Base-by-base conservation (phyloP, 805 yeast species). In the Candida maesae region DNA sequence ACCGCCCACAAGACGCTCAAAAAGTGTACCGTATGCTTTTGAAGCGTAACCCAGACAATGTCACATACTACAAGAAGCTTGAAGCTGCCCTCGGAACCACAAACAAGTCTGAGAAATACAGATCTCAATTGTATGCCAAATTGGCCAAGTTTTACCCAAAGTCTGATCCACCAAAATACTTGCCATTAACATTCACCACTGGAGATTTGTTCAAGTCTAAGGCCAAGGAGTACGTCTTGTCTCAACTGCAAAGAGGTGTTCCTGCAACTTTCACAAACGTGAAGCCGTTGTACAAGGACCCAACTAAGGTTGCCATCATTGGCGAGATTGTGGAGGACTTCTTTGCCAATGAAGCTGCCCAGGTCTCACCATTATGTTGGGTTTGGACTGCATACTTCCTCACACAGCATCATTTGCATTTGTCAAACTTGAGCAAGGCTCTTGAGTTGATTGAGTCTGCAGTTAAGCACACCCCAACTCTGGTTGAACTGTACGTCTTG, bases 231-330 rank as follows among this genome's bases (percentile, higher is more conserved):
- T 93, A 89, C 59, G 63, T 90, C 34, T 44, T 73, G 5, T 61
- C 70, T 4, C 85, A 82, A 56, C 73, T 93, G 53, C 65, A 73
- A 47, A 74, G 88, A 41, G 95, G 95, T 30, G 93, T 89, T 25
- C 98, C 98, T 5, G 85, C 96, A 1, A 75, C 93, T 5, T 93
- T 90, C 64, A 83, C 83, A 41, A 83, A 86, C 52, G 78, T 93
- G 36, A 89, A 90, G 64, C 85, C 95, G 1, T 69, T 89, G 49
- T 87, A 86, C 64, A 72, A 67, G 41, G 74, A 69, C 36, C 23
- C 44, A 3, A 8, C 33, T 6, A 62, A 71, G 51, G 42, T 52
- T 26, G 46, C 50, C 9, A 68, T 58, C 35, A 72, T 86, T 42
- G 79, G 73, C 44, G 58, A 71, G 25, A 64, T 84, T 42, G 85